Percentiles rank a stretch among this genome's conserved stretches.
These are phyloP conservation scores for Clonostachys rhizophaga DNA, from an alignment of 2,329 filamentous ascomycete species.

Conservation along the genomic window DNA sequence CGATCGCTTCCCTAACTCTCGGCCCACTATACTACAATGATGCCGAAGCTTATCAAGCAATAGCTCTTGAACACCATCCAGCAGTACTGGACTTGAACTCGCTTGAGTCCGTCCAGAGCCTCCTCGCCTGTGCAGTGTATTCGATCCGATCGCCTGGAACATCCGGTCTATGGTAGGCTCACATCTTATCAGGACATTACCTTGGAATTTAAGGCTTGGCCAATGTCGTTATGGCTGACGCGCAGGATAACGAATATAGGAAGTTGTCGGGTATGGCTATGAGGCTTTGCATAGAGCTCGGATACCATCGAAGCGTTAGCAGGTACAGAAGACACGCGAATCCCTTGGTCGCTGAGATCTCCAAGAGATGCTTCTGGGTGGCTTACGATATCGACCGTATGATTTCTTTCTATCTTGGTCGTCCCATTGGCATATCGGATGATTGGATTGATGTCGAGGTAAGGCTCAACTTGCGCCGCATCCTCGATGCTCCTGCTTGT, in stretches of 20 bases:
- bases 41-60: constrained; percentile 6
- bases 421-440: constrained; percentile 2
- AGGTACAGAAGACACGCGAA: constrained; percentile 7
- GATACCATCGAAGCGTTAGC: constrained; percentile 21
- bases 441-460: constrained; percentile 3
- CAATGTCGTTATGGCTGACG: background rate
- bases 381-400: constrained; percentile 23
- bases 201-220: constrained; percentile 11
- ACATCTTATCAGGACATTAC: constrained; percentile 11
- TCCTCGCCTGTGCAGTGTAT: constrained; percentile 22
- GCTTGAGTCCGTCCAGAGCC: constrained; percentile 21
- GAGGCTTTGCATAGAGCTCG: constrained; percentile 23
- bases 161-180: background rate
- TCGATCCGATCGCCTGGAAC: constrained; percentile 9
- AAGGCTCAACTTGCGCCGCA: background rate
- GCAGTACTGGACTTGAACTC: constrained; percentile 13
- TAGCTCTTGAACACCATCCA: constrained; percentile 10
- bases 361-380: constrained; percentile 22
- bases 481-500: too few relatives aligned
- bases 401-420: constrained; percentile 19
- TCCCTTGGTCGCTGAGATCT: constrained; percentile 16
- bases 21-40: too few relatives aligned
- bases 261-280: constrained; percentile 24
- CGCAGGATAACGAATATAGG: constrained; percentile 1
- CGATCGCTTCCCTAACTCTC: background rate